Evolutionary conservation across 2,329 filamentous ascomycete species (phyloP).

Genomic region (Pseudocercospora crystallina): DNA sequence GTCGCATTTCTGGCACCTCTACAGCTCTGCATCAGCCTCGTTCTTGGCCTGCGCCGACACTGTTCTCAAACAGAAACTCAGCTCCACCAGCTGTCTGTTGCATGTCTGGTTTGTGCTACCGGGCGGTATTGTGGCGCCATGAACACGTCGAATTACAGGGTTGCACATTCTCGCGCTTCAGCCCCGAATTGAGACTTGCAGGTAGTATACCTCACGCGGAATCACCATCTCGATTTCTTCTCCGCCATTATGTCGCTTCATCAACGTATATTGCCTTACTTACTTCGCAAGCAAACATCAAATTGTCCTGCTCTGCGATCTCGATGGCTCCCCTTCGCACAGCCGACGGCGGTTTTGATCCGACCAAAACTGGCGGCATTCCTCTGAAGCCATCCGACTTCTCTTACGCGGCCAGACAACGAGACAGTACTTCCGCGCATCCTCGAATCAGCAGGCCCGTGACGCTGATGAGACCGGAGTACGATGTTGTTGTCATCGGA

Average conservation of each 20-base stretch:
- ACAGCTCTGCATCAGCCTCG: too few relatives aligned
- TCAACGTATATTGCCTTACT: too few relatives aligned
- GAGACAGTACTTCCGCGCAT: background rate
- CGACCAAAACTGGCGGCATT: background rate
- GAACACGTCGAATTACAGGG: too few relatives aligned
- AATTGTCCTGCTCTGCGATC: background rate
- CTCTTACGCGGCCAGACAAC: background rate
- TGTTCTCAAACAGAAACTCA: too few relatives aligned
- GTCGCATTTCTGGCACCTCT: too few relatives aligned
- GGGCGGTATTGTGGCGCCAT: too few relatives aligned
- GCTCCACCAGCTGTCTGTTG: too few relatives aligned
- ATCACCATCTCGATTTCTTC: too few relatives aligned
- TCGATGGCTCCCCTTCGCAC: background rate
- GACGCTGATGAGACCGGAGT: slow-evolving; percentile 32
- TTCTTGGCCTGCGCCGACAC: too few relatives aligned
- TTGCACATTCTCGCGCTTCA: background rate
- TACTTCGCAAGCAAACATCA: too few relatives aligned
- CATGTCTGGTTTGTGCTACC: too few relatives aligned
- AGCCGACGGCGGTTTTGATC: background rate
- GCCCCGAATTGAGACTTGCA: slow-evolving; percentile 2
- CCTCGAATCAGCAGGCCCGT: slow-evolving; percentile 1
- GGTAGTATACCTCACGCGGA: background rate
- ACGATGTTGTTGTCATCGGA: slow-evolving; percentile 67
- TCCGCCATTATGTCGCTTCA: too few relatives aligned
- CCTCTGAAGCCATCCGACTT: background rate